Evolutionary conservation across 352 stramenopile species (phyloP).

Genomic region (Phytophthora tentaculata): DNA sequence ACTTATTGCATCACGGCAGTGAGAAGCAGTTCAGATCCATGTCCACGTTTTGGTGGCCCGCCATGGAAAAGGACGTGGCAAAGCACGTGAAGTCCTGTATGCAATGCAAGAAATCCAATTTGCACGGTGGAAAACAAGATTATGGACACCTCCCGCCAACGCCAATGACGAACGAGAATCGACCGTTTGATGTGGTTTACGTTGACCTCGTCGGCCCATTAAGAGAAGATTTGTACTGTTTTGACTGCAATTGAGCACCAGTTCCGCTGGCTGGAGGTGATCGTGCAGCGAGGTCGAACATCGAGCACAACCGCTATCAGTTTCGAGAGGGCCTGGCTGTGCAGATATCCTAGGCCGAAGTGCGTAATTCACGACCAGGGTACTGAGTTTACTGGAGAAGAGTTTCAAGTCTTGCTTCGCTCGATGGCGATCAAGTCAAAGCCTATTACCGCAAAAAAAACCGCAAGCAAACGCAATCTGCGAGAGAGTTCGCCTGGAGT

Average conservation of each 20-base stretch:
- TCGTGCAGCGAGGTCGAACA: constrained; percentile 1
- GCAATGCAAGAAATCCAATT: neutral
- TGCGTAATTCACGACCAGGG: constrained; percentile 9
- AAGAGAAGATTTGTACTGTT: neutral
- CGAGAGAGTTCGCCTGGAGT: constrained; percentile 1
- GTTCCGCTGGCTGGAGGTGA: constrained; percentile 11
- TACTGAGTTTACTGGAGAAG: constrained; percentile 6
- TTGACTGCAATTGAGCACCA: constrained; percentile 4
- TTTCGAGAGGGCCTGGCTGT: constrained; percentile 8
- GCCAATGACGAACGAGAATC: neutral
- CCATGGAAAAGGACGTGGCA: constrained; percentile 8
- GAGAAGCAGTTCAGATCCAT: constrained; percentile 12
- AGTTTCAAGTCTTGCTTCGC: constrained; percentile 5
- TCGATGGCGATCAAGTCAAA: constrained; percentile 7
- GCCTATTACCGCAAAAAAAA: neutral
- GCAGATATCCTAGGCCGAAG: constrained; percentile 6
- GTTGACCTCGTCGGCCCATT: constrained; percentile 1
- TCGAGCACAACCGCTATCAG: neutral
- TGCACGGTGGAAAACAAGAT: constrained; percentile 7
- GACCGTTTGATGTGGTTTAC: constrained; percentile 2
- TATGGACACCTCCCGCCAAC: constrained; percentile 2
- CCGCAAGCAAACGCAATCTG: neutral
- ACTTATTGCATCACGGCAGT: constrained; percentile 12
- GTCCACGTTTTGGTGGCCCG: constrained; percentile 14
- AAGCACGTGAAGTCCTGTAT: neutral